Evolutionary conservation across 2,329 filamentous ascomycete species (phyloP).

Genomic region (Ceratocystis alfenasii): DNA sequence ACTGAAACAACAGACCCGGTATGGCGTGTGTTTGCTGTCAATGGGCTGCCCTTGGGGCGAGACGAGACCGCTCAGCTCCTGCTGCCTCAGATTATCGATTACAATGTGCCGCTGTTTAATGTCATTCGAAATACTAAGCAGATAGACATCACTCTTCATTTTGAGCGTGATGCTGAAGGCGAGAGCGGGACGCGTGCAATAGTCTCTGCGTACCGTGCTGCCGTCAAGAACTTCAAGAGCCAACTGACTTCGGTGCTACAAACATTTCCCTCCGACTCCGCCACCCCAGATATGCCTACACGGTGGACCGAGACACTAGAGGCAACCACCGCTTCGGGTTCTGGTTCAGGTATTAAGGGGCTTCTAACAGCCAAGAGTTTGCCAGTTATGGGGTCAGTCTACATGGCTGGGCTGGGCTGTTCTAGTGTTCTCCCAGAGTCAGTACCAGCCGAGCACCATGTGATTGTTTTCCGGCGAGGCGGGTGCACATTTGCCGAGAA

Average conservation of each 20-base stretch:
- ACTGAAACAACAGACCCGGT: constrained; percentile 29
- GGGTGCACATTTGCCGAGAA: constrained; percentile 78
- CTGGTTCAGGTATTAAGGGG: constrained; percentile 56
- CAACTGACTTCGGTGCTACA: constrained; percentile 23
- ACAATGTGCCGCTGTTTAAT: constrained; percentile 74
- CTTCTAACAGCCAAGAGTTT: constrained; percentile 36
- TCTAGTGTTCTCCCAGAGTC: constrained; percentile 41
- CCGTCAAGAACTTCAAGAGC: constrained; percentile 22
- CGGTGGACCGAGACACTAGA: constrained; percentile 17
- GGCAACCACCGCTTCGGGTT: constrained; percentile 21
- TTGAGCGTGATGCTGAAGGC: constrained; percentile 23
- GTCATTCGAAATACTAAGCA: constrained; percentile 60
- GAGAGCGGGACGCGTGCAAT: constrained; percentile 19
- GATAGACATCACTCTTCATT: constrained; percentile 58
- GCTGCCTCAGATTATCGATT: constrained; percentile 60
- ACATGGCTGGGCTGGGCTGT: constrained; percentile 60
- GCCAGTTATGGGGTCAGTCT: constrained; percentile 39
- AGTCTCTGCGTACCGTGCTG: constrained; percentile 23
- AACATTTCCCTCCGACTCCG: constrained; percentile 17
- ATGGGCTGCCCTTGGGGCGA: constrained; percentile 66
- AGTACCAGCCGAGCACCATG: constrained; percentile 49
- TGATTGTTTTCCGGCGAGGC: constrained; percentile 73
- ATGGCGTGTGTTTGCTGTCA: constrained; percentile 69
- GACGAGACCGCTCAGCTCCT: constrained; percentile 79
- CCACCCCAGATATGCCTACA: not conserved